A percentile compares a stretch with the other conserved stretches of the same genome.
phyloP scores from a whole-genome alignment of 768 basidiomycete genomes.

The Wakefieldia striispora region DNA sequence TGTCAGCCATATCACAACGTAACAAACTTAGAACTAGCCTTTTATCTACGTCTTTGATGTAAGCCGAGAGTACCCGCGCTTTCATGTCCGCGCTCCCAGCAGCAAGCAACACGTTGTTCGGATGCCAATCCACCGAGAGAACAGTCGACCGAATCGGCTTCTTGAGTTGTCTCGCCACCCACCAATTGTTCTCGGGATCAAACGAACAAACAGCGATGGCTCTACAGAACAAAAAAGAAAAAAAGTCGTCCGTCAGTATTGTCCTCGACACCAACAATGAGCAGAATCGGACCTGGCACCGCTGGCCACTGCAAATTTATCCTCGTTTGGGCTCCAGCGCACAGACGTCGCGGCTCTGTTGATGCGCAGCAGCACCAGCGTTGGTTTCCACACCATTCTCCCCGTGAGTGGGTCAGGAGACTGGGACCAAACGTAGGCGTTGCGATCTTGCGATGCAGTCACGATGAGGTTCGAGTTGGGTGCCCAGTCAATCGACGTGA shows the following conservation, averaged over 20 bases:
- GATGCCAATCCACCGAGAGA: conserved; percentile 94
- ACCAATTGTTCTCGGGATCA: conserved; percentile 98
- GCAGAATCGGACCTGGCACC: conserved; percentile 70
- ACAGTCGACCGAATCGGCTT: conserved; percentile 97
- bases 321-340: conserved; percentile 94
- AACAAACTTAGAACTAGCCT: conserved; percentile 47
- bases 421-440: conserved; percentile 98
- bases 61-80: conserved; percentile 95
- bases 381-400: conserved; percentile 84
- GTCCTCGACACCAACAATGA: neutral
- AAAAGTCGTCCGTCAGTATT: neutral
- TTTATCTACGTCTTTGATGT: conserved; percentile 97
- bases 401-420: conserved; percentile 72
- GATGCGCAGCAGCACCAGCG: conserved; percentile 91
- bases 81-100: conserved; percentile 98
- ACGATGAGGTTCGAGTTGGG: conserved; percentile 96
- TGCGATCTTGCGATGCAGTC: conserved; percentile 97
- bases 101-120: conserved; percentile 96
- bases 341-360: conserved; percentile 96
- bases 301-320: conserved; percentile 98
- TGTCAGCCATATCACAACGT: conserved; percentile 7
- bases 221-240: conserved; percentile 36
- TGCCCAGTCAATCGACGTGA: conserved; percentile 99
- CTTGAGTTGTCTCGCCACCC: conserved; percentile 96
- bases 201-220: conserved; percentile 97